Percentiles rank a stretch among this genome's conserved stretches.
Conservation (phyloP, 495 filamentous ascomycete species). For the Antarctomyces pellizariae region DNA sequence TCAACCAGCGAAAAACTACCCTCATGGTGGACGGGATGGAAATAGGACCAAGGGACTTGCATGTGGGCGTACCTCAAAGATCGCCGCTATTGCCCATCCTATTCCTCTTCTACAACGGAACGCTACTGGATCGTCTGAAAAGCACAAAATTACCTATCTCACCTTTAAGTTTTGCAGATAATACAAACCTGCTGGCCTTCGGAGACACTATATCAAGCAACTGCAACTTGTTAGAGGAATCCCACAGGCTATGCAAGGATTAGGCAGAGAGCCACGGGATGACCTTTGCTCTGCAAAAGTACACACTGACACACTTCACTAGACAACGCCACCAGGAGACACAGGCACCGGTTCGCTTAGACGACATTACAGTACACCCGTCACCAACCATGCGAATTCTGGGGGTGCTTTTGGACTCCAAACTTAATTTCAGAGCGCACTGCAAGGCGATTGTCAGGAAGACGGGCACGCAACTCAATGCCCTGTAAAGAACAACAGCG, state of each 20-base stretch:
- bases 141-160: too few species aligned
- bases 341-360: constrained; percentile 3
- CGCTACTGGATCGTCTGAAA: too few species aligned
- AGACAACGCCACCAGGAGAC: constrained; percentile 4
- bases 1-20: constrained; percentile 1
- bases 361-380: constrained; percentile 3
- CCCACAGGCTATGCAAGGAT: too few species aligned
- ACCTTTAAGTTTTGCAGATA: too few species aligned
- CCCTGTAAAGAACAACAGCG: constrained; percentile 5
- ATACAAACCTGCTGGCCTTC: too few species aligned
- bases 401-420: constrained; percentile 6
- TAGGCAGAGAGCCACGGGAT: too few species aligned
- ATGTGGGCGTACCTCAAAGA: constrained; percentile 11
- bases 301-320: constrained; percentile 11
- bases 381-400: constrained; percentile 4
- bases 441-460: constrained; percentile 6
- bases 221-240: too few species aligned
- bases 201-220: too few species aligned
- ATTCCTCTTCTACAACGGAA: constrained; percentile 15
- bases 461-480: constrained; percentile 5
- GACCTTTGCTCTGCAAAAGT: constrained; percentile 8
- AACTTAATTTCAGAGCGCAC: constrained; percentile 6
- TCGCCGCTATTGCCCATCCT: constrained; percentile 15
- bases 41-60: background rate
- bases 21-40: constrained; percentile 3